Percentiles rank a stretch among this genome's conserved stretches.
Conservation (phyloP, 257 asterid genomes). For the Solanum chmielewskii region DNA sequence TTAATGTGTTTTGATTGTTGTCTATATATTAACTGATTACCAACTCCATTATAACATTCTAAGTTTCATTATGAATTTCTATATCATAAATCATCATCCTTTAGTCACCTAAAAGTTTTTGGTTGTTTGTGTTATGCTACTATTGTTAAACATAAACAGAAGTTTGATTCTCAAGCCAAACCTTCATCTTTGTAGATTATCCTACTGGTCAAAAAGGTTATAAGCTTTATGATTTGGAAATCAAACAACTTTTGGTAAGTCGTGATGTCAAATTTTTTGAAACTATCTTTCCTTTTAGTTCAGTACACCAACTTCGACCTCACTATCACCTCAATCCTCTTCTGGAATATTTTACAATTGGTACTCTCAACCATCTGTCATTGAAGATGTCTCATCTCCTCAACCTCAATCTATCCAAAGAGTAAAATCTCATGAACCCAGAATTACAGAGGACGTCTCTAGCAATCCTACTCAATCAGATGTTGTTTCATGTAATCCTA, state of each 20-base stretch:
- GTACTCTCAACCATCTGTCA: background rate
- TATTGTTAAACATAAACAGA: background rate
- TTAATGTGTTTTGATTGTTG: background rate
- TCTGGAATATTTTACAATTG: background rate
- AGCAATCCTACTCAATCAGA: too few species aligned
- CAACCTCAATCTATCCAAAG: background rate
- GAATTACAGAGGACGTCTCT: too few species aligned
- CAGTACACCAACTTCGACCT: background rate
- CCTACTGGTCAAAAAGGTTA: background rate
- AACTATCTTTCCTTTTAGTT: background rate
- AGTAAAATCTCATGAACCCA: background rate
- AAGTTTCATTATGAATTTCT: background rate
- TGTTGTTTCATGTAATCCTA: too few species aligned
- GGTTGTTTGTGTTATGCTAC: constrained; percentile 1
- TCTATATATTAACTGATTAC: background rate
- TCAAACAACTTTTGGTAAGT: background rate
- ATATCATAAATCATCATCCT: background rate
- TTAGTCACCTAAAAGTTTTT: background rate
- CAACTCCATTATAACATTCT: background rate
- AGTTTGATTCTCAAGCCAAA: background rate
- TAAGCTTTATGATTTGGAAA: background rate
- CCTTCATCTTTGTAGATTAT: background rate
- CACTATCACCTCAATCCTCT: background rate
- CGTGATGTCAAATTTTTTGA: background rate
- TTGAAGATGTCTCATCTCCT: background rate